Evolutionary conservation across 257 asterid genomes (phyloP).

Genomic region (Phtheirospermum japonicum): DNA sequence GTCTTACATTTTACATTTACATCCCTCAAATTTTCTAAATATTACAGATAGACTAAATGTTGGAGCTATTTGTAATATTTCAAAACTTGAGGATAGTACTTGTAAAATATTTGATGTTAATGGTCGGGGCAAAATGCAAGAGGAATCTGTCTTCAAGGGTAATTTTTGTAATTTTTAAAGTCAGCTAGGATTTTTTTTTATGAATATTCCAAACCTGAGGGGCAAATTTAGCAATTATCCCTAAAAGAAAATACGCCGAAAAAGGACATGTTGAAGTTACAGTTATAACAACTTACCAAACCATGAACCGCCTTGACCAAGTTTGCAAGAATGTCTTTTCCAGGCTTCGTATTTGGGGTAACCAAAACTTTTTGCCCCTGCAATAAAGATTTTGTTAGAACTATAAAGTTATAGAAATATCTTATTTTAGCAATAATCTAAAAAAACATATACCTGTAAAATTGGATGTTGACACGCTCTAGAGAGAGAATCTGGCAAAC

Average conservation of each 20-base stretch:
- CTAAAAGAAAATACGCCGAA: not conserved
- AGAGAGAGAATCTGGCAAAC: constrained; percentile 75
- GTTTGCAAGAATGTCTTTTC: constrained; percentile 66
- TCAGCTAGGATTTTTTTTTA: no score
- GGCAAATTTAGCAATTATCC: not conserved
- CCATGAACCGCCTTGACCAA: constrained; percentile 91
- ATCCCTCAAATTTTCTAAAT: no score
- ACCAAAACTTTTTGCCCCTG: constrained; percentile 81
- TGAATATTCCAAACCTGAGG: no score
- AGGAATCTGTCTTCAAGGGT: no score
- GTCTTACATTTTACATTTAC: not conserved
- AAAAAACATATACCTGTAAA: constrained; percentile 51
- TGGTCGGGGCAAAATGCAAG: no score
- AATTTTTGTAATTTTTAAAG: no score
- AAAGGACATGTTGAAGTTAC: not conserved
- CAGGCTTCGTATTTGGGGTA: constrained; percentile 94
- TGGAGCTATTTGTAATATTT: no score
- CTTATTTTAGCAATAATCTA: constrained; percentile 13
- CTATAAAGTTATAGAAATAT: constrained; percentile 16
- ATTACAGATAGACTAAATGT: no score
- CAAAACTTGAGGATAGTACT: no score
- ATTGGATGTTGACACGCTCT: constrained; percentile 78
- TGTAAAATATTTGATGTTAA: no score
- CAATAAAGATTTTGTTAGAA: constrained; percentile 34
- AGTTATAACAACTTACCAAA: constrained; percentile 45